Percentiles rank a stretch among this genome's conserved stretches.
phyloP scores from a whole-genome alignment of 1,284 basidiomycete species.

The Marasmius sp. region DNA sequence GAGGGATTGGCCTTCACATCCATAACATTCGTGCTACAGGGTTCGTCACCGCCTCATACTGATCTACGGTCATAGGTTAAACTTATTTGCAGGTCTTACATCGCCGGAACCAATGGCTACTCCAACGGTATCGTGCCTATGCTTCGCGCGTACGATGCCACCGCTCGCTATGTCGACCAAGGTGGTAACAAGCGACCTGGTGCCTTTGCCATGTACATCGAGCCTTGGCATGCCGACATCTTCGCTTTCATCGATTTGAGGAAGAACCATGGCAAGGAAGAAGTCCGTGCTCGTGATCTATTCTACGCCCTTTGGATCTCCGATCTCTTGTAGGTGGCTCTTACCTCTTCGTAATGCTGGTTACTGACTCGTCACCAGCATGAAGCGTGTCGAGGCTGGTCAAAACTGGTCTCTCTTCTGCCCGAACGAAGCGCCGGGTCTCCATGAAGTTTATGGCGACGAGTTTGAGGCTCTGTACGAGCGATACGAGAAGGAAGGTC shows the following conservation, averaged over 20 bases:
- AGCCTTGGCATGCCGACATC: constrained; percentile 97
- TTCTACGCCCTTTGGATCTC: constrained; percentile 99
- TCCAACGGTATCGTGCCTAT: constrained; percentile 99
- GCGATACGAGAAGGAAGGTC: constrained; percentile 90
- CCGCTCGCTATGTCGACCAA: constrained; percentile 98
- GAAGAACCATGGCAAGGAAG: constrained; percentile 99
- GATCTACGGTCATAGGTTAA: constrained; percentile 9
- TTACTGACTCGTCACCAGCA: constrained; percentile 44
- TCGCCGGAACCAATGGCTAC: constrained; percentile 95
- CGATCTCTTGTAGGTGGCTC: constrained; percentile 83
- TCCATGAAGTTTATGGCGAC: constrained; percentile 89
- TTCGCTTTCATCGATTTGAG: constrained; percentile 98
- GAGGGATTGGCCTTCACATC: constrained; percentile 96
- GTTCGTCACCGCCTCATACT: constrained; percentile 35
- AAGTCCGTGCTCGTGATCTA: constrained; percentile 93
- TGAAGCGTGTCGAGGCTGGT: constrained; percentile 90
- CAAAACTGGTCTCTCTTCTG: constrained; percentile 97
- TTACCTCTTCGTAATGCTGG: neutral
- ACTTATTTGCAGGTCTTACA: constrained; percentile 62
- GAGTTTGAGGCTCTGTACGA: constrained; percentile 92
- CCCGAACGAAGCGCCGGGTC: constrained; percentile 91
- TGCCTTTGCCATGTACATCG: constrained; percentile 96
- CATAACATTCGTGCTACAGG: constrained; percentile 98
- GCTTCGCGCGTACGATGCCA: constrained; percentile 98
- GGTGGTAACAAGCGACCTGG: constrained; percentile 99